phyloP scores from a whole-genome alignment of 352 stramenopile species.

The Hyphochytrium catenoides region DNA sequence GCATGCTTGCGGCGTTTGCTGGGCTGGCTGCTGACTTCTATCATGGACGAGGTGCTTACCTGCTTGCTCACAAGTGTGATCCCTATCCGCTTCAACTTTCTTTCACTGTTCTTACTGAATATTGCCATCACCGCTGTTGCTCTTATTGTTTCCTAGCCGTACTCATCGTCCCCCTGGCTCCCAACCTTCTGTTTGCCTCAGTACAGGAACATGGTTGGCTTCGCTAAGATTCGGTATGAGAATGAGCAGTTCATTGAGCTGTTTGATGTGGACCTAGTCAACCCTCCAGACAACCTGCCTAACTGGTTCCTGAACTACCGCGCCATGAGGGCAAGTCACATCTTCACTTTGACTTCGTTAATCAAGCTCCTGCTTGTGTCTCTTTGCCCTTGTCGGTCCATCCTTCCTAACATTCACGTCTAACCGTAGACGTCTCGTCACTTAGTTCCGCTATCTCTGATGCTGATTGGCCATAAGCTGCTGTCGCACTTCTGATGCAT shows the following conservation, averaged over 20 bases:
- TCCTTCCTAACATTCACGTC: too few species aligned
- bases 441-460: too few species aligned
- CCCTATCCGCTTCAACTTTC: too few species aligned
- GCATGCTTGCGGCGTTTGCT: slow-evolving; percentile 44
- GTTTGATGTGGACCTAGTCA: slow-evolving; percentile 58
- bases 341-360: too few species aligned
- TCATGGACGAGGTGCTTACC: slow-evolving; percentile 39
- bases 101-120: too few species aligned
- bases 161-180: too few species aligned
- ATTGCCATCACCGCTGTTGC: background rate
- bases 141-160: slow-evolving; percentile 2
- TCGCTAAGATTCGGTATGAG: slow-evolving; percentile 56
- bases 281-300: slow-evolving; percentile 37
- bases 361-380: too few species aligned
- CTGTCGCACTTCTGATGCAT: too few species aligned
- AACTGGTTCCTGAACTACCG: slow-evolving; percentile 50
- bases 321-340: too few species aligned
- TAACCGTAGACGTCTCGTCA: too few species aligned
- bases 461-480: too few species aligned
- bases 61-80: background rate
- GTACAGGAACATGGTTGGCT: slow-evolving; percentile 60
- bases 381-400: too few species aligned
- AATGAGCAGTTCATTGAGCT: slow-evolving; percentile 69
- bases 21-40: slow-evolving; percentile 59
- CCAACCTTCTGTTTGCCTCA: background rate